Evolutionary conservation across 768 basidiomycete genomes (phyloP).

Genomic region (Tricholoma sp.): DNA sequence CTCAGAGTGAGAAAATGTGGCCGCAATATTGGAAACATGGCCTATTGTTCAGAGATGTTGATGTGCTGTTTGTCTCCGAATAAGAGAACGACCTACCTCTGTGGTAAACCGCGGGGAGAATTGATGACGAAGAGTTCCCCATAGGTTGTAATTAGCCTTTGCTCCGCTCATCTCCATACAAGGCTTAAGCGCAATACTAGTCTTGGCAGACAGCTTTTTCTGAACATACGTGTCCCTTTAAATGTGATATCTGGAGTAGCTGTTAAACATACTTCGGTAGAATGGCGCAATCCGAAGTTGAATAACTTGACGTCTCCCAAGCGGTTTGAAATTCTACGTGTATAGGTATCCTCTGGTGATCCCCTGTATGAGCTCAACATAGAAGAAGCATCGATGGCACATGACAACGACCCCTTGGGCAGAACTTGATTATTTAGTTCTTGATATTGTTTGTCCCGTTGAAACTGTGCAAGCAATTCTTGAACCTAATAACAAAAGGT

Average conservation of each 20-base stretch:
- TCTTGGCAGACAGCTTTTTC: conserved; percentile 45
- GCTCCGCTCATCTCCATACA: conserved; percentile 26
- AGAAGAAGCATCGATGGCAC: conserved; percentile 45
- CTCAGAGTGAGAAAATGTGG: conserved; percentile 38
- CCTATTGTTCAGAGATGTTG: conserved; percentile 9
- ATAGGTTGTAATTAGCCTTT: conserved; percentile 36
- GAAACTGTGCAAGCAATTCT: conserved; percentile 34
- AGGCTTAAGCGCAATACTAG: conserved; percentile 35
- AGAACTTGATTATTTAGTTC: conserved; percentile 34
- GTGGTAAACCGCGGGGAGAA: conserved; percentile 58
- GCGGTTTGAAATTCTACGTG: conserved; percentile 26
- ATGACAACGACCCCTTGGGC: conserved; percentile 39
- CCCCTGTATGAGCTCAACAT: conserved; percentile 35
- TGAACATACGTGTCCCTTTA: conserved; percentile 17
- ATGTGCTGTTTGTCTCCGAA: conserved; percentile 13
- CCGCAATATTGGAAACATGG: conserved; percentile 11
- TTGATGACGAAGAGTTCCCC: conserved; percentile 74
- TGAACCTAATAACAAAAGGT: conserved; percentile 32
- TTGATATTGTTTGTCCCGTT: conserved; percentile 31
- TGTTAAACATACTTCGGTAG: conserved; percentile 33
- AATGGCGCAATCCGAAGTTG: conserved; percentile 36
- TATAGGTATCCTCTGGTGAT: conserved; percentile 18
- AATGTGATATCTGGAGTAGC: neutral
- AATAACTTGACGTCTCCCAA: conserved; percentile 30
- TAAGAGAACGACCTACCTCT: conserved; percentile 28